Evolutionary conservation across 495 filamentous ascomycete species (phyloP).

Genomic region (Aspergillus hancockii): DNA sequence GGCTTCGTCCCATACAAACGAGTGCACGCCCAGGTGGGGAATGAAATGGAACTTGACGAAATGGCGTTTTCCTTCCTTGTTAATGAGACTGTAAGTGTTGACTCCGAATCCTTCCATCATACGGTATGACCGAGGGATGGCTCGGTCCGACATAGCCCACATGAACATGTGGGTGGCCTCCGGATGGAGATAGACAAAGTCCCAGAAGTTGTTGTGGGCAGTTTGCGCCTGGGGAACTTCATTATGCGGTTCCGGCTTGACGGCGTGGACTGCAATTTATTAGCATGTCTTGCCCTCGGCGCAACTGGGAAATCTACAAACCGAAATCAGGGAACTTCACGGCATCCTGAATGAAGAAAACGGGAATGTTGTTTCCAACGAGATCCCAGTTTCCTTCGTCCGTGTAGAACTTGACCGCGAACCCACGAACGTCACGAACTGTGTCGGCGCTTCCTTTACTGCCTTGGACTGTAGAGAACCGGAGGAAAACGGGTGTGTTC

Average conservation of each 20-base stretch:
- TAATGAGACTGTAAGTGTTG: constrained; percentile 69
- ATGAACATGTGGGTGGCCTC: constrained; percentile 79
- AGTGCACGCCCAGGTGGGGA: constrained; percentile 71
- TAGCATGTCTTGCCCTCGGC: neutral
- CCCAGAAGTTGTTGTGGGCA: constrained; percentile 67
- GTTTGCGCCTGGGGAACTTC: constrained; percentile 64
- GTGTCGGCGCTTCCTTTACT: constrained; percentile 77
- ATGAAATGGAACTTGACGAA: constrained; percentile 78
- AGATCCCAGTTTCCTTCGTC: constrained; percentile 63
- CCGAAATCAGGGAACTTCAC: constrained; percentile 69
- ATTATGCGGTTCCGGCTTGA: constrained; percentile 80
- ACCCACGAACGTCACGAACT: constrained; percentile 79
- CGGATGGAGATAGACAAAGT: constrained; percentile 57
- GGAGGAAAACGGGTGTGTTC: constrained; percentile 75
- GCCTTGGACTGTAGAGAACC: constrained; percentile 83
- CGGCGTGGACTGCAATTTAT: constrained; percentile 58
- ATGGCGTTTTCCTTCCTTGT: constrained; percentile 59
- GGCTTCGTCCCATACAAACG: constrained; percentile 79
- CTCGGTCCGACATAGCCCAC: constrained; percentile 76
- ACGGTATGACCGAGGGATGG: constrained; percentile 68
- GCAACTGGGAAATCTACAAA: neutral
- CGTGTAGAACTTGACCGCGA: constrained; percentile 76
- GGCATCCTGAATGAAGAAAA: constrained; percentile 77
- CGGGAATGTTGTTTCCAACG: constrained; percentile 74
- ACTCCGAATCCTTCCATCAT: constrained; percentile 86